Evolutionary conservation across 1,284 basidiomycete species (phyloP).

Genomic region (Tilletia walkeri): DNA sequence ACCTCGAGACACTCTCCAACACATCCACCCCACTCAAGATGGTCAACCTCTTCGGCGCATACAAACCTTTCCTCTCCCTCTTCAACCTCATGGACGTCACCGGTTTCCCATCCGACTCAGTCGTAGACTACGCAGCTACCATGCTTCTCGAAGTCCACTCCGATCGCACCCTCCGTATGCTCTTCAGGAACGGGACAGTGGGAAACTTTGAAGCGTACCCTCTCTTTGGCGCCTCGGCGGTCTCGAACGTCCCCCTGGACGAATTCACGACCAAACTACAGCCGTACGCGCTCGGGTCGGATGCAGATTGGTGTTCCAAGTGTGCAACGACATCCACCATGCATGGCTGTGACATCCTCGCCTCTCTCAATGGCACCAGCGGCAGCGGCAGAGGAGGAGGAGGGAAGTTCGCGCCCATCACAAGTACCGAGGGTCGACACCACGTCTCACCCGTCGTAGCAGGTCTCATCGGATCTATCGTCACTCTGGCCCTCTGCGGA

Average conservation of each 20-base stretch:
- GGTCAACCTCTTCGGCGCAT: slow-evolving; percentile 70
- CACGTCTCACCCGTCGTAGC: slow-evolving; percentile 45
- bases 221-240: slow-evolving; percentile 57
- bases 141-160: slow-evolving; percentile 59
- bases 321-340: slow-evolving; percentile 46
- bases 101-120: slow-evolving; percentile 24
- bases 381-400: slow-evolving; percentile 21
- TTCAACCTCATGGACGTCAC: slow-evolving; percentile 20
- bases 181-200: slow-evolving; percentile 77
- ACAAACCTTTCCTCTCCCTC: slow-evolving; percentile 83
- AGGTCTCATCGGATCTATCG: slow-evolving; percentile 44
- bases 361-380: slow-evolving; percentile 45
- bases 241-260: slow-evolving; percentile 66
- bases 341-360: slow-evolving; percentile 39
- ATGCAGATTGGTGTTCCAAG: slow-evolving; percentile 57
- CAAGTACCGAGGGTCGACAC: slow-evolving; percentile 39
- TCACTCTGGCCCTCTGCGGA: slow-evolving; percentile 38
- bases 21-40: slow-evolving; percentile 74
- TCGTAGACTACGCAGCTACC: slow-evolving; percentile 75
- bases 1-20: slow-evolving; percentile 73
- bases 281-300: slow-evolving; percentile 55
- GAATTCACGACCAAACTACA: slow-evolving; percentile 75
- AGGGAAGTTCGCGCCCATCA: slow-evolving; percentile 29
- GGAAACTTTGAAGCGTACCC: slow-evolving; percentile 42
- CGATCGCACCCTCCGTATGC: slow-evolving; percentile 61